Conservation (phyloP, 2,329 filamentous ascomycete genomes). For the Gnomoniopsis smithogilvyi region DNA sequence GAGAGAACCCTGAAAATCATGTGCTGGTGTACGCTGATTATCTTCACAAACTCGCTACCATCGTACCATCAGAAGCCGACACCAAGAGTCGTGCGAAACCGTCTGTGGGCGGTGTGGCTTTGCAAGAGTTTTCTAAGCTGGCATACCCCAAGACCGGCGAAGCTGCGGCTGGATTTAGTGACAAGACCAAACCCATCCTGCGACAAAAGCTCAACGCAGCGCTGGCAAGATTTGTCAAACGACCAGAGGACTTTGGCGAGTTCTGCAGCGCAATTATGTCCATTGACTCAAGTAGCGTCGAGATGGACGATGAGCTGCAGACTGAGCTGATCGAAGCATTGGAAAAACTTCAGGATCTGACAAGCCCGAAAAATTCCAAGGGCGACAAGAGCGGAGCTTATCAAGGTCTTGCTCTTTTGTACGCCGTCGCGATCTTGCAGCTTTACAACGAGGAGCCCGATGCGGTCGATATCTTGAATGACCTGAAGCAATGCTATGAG, state of each 20-base stretch:
- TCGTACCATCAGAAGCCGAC: conserved; percentile 25
- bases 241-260: conserved; percentile 48
- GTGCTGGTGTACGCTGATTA: conserved; percentile 53
- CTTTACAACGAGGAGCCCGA: conserved; percentile 88
- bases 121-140: conserved; percentile 52
- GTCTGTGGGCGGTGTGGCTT: conserved; percentile 38
- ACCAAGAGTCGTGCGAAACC: conserved; percentile 27
- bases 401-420: conserved; percentile 74
- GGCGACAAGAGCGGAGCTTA: conserved; percentile 35
- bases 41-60: conserved; percentile 49
- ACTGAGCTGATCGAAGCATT: conserved; percentile 50
- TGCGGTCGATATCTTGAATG: conserved; percentile 75
- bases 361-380: conserved; percentile 36
- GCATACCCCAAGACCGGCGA: conserved; percentile 50
- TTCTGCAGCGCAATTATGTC: conserved; percentile 53
- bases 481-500: conserved; percentile 73
- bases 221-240: conserved; percentile 55
- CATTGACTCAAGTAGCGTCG: conserved; percentile 46
- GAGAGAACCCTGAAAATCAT: conserved; percentile 27
- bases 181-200: conserved; percentile 52
- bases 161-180: conserved; percentile 42
- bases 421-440: conserved; percentile 81
- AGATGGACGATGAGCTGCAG: conserved; percentile 54
- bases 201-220: conserved; percentile 56
- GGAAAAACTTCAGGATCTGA: conserved; percentile 49